Conservation (phyloP, 768 basidiomycete species). For the Tricholoma saponaceum region DNA sequence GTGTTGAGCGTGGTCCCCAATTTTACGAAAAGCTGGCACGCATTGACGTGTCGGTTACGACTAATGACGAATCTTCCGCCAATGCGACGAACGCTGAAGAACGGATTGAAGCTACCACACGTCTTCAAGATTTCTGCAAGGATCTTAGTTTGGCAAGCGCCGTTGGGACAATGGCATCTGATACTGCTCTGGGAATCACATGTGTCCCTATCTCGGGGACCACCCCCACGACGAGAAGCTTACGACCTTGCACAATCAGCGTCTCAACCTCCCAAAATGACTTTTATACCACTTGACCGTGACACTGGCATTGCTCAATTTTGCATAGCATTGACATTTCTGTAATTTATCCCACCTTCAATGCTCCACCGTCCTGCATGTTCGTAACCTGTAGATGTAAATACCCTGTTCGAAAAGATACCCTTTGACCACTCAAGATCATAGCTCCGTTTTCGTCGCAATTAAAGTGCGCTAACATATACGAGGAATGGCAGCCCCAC, state of each 20-base stretch:
- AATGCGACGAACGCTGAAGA: constrained; percentile 36
- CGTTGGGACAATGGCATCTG: constrained; percentile 22
- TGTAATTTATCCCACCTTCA: not conserved
- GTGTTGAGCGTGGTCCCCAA: constrained; percentile 40
- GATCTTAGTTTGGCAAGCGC: constrained; percentile 41
- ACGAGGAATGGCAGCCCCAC: too few species aligned
- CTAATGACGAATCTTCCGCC: constrained; percentile 24
- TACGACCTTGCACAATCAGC: not conserved
- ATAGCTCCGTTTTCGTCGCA: not conserved
- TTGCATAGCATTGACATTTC: not conserved
- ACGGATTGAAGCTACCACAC: constrained; percentile 34
- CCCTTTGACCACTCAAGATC: not conserved
- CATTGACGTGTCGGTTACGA: constrained; percentile 47
- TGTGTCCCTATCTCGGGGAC: not conserved
- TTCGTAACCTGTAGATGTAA: not conserved
- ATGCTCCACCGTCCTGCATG: not conserved
- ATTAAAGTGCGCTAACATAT: too few species aligned
- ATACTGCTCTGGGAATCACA: constrained; percentile 13
- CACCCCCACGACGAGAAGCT: constrained; percentile 1
- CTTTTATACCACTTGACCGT: not conserved
- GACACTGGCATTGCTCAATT: not conserved
- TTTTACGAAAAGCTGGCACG: constrained; percentile 47
- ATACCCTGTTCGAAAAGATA: not conserved
- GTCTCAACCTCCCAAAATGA: not conserved
- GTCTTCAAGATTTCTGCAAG: constrained; percentile 45